Conservation (phyloP, 306 rosid genomes). For the Glycine soja region DNA sequence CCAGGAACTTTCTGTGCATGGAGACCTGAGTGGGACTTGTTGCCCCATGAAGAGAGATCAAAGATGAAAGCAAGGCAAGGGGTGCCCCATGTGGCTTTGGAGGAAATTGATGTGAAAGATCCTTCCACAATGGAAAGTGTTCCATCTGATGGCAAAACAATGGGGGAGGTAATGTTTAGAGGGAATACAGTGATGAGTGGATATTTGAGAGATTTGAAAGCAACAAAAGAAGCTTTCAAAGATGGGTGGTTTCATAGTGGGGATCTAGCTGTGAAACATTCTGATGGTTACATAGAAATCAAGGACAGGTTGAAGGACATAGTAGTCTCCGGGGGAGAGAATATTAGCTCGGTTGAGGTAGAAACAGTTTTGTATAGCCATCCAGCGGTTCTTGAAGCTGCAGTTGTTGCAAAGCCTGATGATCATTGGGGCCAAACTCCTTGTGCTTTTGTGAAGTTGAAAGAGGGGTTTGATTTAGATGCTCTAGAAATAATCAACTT, state of each 20-base stretch:
- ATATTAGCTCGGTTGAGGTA: conserved; percentile 80
- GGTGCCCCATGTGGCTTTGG: conserved; percentile 66
- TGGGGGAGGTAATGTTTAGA: conserved; percentile 82
- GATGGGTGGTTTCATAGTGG: conserved; percentile 92
- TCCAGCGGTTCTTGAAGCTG: conserved; percentile 83
- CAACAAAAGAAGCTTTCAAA: conserved; percentile 72
- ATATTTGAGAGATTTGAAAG: conserved; percentile 69
- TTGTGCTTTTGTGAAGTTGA: conserved; percentile 78
- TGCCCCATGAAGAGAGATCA: conserved; percentile 57
- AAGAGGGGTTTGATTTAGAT: conserved; percentile 57
- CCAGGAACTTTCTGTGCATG: conserved; percentile 76
- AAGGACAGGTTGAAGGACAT: conserved; percentile 85
- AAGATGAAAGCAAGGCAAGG: conserved; percentile 78
- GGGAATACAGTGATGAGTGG: conserved; percentile 97
- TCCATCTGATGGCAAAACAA: conserved; percentile 72
- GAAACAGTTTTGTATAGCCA: conserved; percentile 75
- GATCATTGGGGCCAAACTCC: conserved; percentile 90
- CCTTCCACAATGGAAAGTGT: conserved; percentile 71
- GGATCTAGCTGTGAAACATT: conserved; percentile 80
- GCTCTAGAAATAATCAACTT: conserved; percentile 61
- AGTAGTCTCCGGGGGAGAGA: conserved; percentile 86
- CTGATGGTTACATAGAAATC: conserved; percentile 74
- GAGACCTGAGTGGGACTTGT: conserved; percentile 77
- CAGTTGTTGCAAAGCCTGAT: conserved; percentile 80
- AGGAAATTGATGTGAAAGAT: conserved; percentile 72